Conservation (phyloP, 2,329 filamentous ascomycete genomes). For the Helicocarpus griseus region DNA sequence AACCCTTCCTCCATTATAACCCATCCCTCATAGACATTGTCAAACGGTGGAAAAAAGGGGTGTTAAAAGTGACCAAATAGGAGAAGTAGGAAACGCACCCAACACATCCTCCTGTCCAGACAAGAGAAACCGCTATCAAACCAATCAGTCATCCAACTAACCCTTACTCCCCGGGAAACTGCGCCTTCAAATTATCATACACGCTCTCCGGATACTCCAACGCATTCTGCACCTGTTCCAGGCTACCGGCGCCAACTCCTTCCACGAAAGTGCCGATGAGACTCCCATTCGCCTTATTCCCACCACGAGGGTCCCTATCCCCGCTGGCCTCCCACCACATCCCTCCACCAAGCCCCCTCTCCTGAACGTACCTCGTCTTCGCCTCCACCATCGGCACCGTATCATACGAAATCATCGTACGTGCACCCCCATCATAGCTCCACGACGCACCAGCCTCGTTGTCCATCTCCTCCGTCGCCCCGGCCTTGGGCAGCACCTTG, state of each 20-base stretch:
- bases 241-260: conserved; percentile 23
- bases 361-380: conserved; percentile 63
- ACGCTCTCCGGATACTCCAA: conserved; percentile 31
- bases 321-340: conserved; percentile 96
- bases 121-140: conserved; percentile 6
- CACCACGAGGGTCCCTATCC: conserved; percentile 52
- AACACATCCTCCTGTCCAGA: not conserved
- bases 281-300: conserved; percentile 40
- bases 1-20: too few species aligned
- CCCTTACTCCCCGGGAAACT: conserved; percentile 15
- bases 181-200: conserved; percentile 30
- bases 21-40: too few species aligned
- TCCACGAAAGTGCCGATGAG: conserved; percentile 52
- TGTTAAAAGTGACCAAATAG: too few species aligned
- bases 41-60: too few species aligned
- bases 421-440: conserved; percentile 57
- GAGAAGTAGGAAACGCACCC: not conserved
- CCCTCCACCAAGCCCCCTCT: conserved; percentile 63
- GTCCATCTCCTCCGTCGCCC: conserved; percentile 57
- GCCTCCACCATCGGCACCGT: conserved; percentile 48
- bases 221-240: conserved; percentile 29
- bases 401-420: conserved; percentile 67
- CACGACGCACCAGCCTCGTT: conserved; percentile 52
- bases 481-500: conserved; percentile 66
- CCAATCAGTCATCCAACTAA: conserved; percentile 4